These are phyloP conservation scores for Tolypocladium tundrense DNA, from an alignment of 2,329 filamentous ascomycete genomes.

Conservation along the genomic window DNA sequence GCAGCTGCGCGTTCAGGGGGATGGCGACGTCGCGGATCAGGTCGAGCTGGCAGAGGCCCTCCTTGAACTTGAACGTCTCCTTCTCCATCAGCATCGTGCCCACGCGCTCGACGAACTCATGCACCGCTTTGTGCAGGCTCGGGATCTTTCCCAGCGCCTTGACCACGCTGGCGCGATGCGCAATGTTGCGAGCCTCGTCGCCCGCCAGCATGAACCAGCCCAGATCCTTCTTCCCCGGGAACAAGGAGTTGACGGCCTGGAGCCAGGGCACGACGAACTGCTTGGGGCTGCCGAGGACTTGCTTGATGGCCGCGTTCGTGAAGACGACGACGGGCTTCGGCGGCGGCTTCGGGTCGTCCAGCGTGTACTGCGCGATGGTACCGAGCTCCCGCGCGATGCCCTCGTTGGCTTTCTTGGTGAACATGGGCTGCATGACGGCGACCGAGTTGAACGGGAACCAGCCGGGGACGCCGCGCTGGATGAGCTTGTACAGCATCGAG, in stretches of 20 bases:
- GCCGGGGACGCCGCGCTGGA: constrained; percentile 32
- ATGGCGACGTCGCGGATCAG: constrained; percentile 45
- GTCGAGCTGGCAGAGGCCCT: constrained; percentile 29
- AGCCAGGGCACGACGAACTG: constrained; percentile 24
- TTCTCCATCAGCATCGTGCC: constrained; percentile 29
- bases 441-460: constrained; percentile 33
- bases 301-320: constrained; percentile 16
- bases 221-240: constrained; percentile 24
- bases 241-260: constrained; percentile 17
- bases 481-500: constrained; percentile 34
- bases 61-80: constrained; percentile 23
- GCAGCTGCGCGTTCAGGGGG: constrained; percentile 43
- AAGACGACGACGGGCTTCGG: constrained; percentile 15
- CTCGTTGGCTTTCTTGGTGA: constrained; percentile 29
- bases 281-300: constrained; percentile 20
- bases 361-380: constrained; percentile 21
- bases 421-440: constrained; percentile 34
- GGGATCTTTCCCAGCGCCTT: constrained; percentile 24
- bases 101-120: constrained; percentile 20
- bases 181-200: constrained; percentile 18
- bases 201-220: constrained; percentile 29
- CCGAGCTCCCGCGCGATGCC: constrained; percentile 27
- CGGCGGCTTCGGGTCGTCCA: constrained; percentile 25
- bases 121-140: constrained; percentile 18
- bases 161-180: constrained; percentile 17